Conservation (phyloP, 192 early-diverging fungal genomes). For the Coemansia sp. region DNA sequence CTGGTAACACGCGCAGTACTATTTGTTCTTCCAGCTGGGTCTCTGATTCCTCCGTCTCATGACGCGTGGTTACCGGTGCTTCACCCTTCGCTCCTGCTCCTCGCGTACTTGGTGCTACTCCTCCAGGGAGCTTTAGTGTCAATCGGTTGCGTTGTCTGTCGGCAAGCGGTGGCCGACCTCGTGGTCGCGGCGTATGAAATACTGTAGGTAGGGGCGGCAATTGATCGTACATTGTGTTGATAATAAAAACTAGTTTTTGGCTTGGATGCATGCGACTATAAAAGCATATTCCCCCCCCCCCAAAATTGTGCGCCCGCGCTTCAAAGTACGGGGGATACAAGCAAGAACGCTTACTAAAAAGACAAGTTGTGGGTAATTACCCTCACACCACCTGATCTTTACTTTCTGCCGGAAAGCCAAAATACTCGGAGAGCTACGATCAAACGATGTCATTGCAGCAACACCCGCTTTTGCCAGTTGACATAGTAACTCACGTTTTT, state of each 20-base stretch:
- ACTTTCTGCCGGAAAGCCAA: too few relatives aligned
- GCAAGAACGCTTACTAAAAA: too few relatives aligned
- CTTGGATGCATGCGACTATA: too few relatives aligned
- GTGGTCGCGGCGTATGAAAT: slow-evolving; percentile 31
- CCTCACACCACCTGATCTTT: too few relatives aligned
- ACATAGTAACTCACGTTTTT: too few relatives aligned
- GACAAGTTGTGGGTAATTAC: too few relatives aligned
- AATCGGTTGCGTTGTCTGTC: slow-evolving; percentile 48
- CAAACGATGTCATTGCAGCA: too few relatives aligned
- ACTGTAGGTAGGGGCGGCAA: background rate
- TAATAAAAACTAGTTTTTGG: background rate
- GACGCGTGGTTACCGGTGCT: background rate
- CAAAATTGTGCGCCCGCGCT: too few relatives aligned
- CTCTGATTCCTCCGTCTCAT: background rate
- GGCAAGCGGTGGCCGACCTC: slow-evolving; percentile 42
- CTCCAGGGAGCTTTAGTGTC: slow-evolving; percentile 41
- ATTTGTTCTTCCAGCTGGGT: slow-evolving; percentile 46
- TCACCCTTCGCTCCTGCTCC: slow-evolving; percentile 10
- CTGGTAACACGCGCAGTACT: slow-evolving; percentile 36
- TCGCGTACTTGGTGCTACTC: slow-evolving; percentile 17
- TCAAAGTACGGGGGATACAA: too few relatives aligned
- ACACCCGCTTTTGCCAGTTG: too few relatives aligned
- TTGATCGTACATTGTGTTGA: background rate
- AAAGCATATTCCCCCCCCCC: too few relatives aligned
- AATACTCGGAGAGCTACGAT: too few relatives aligned